Evolutionary conservation across 2,329 filamentous ascomycete genomes (phyloP), one percentile per base, ranked within the genome.

Genomic region (Colletotrichum sojae): DNA sequence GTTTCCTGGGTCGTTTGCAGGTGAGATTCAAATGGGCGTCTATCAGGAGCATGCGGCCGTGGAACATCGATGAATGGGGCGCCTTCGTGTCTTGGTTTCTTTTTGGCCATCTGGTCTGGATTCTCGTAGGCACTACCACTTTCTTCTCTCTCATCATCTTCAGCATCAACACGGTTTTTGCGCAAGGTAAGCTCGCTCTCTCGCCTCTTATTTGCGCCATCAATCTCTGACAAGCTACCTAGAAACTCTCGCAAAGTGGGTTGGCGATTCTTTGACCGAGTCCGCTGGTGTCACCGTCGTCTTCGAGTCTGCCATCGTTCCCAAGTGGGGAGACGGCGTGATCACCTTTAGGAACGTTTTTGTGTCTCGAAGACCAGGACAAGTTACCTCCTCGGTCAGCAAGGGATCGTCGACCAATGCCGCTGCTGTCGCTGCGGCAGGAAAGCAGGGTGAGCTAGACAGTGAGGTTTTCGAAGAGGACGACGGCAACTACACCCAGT

Each of bases 21-120:
- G 93, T 98, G 25, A 92, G 94, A 48, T 97, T 98, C 83, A 99
- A 99, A 81, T 99, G 96, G 96, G 91, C 96, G 75, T 97, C 96
- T 2, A 99, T 99, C 75, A 88, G 95, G 77, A 97, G 95, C 78
- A 93, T 93, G 79, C 88, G 96, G 45, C 96, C 96, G 0, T 99
- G 96, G 89, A 99, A 97, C 79, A 89, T 92, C 22, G 96, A 99
- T 79, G 96, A 99, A 82, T 98, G 97, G 85, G 93, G 94, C 53
- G 96, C 96, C 4, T 95, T 99, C 71, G 90, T 87, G 61, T 98
- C 96, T 2, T 98, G 95, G 95, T 92, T 99, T 71, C 88, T 98
- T 71, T 86, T 98, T 62, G 96, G 95, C 0, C 96, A 99, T 80
- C 85, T 99, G 9, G 88, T 97, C 12, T 99, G 96, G 96, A 89